Conservation (phyloP, 495 filamentous ascomycete genomes). For the Penicillium lividum region DNA sequence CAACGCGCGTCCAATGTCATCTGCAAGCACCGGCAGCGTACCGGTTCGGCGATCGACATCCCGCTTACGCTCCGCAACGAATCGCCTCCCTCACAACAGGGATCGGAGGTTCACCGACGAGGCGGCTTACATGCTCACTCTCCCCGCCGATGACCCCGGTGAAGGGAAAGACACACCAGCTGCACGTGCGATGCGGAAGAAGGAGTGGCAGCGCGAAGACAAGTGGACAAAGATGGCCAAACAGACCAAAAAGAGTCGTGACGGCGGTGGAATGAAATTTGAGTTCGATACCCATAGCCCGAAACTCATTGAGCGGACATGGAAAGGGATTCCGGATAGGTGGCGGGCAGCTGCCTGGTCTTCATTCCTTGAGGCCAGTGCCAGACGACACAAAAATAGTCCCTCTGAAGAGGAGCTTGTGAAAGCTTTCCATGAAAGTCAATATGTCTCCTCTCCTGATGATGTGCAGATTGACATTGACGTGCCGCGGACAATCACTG, state of each 20-base stretch:
- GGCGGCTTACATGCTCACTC: constrained; percentile 85
- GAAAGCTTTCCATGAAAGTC: constrained; percentile 65
- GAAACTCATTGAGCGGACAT: constrained; percentile 87
- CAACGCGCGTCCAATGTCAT: constrained; percentile 40
- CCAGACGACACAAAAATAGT: constrained; percentile 60
- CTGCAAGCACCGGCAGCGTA: constrained; percentile 46
- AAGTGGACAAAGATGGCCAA: constrained; percentile 98
- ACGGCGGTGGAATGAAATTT: constrained; percentile 84
- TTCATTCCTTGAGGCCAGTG: constrained; percentile 84
- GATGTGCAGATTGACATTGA: constrained; percentile 98
- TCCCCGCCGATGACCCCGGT: constrained; percentile 65
- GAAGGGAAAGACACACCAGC: constrained; percentile 54
- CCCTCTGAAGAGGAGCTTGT: constrained; percentile 72
- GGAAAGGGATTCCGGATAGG: constrained; percentile 97
- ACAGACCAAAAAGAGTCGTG: constrained; percentile 51
- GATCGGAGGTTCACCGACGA: constrained; percentile 77
- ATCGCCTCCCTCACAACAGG: constrained; percentile 73
- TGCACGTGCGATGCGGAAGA: constrained; percentile 64
- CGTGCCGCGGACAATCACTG: constrained; percentile 91
- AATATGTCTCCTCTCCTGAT: constrained; percentile 74
- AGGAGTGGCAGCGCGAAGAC: constrained; percentile 81
- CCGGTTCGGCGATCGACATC: constrained; percentile 42
- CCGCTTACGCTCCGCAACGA: constrained; percentile 64
- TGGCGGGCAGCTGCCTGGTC: constrained; percentile 96
- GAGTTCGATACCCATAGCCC: constrained; percentile 82